These are phyloP conservation scores for Amphirosellinia nigrospora DNA, from an alignment of 495 filamentous ascomycete species.

Conservation along the genomic window DNA sequence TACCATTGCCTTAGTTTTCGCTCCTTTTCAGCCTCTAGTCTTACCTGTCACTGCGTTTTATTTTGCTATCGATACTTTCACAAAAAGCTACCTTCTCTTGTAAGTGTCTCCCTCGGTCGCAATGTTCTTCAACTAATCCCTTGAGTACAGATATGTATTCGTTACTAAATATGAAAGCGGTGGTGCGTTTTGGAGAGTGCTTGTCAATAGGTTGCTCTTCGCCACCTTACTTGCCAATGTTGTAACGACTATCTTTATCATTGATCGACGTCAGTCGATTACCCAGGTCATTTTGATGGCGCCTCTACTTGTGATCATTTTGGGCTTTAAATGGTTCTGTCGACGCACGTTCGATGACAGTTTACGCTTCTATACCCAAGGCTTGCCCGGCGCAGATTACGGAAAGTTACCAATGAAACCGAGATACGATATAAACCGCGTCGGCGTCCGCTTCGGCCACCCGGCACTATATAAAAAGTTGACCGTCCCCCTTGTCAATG, in stretches of 20 bases:
- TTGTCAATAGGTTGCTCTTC: conserved; percentile 81
- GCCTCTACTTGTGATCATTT: conserved; percentile 71
- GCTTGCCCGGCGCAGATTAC: conserved; percentile 56
- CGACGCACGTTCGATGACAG: conserved; percentile 67
- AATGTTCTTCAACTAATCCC: neutral
- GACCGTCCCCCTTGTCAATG: conserved; percentile 82
- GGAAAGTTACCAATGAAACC: conserved; percentile 24
- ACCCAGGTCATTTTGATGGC: conserved; percentile 61
- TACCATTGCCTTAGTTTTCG: conserved; percentile 76
- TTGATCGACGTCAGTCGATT: conserved; percentile 48
- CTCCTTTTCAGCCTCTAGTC: conserved; percentile 75
- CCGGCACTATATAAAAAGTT: conserved; percentile 79
- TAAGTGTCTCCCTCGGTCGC: conserved; percentile 56
- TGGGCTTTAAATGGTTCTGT: conserved; percentile 79
- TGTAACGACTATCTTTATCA: conserved; percentile 70
- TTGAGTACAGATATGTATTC: conserved; percentile 47
- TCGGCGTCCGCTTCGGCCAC: conserved; percentile 74
- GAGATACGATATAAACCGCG: conserved; percentile 56
- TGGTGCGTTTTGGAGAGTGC: conserved; percentile 74
- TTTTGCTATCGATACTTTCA: conserved; percentile 72
- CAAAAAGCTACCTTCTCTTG: conserved; percentile 83
- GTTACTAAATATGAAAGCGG: conserved; percentile 84
- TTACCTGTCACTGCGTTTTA: conserved; percentile 78
- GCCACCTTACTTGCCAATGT: conserved; percentile 71
- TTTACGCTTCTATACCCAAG: conserved; percentile 65